Evolutionary conservation across 345 rosid species (phyloP).

Genomic region (Acer yangbiense): DNA sequence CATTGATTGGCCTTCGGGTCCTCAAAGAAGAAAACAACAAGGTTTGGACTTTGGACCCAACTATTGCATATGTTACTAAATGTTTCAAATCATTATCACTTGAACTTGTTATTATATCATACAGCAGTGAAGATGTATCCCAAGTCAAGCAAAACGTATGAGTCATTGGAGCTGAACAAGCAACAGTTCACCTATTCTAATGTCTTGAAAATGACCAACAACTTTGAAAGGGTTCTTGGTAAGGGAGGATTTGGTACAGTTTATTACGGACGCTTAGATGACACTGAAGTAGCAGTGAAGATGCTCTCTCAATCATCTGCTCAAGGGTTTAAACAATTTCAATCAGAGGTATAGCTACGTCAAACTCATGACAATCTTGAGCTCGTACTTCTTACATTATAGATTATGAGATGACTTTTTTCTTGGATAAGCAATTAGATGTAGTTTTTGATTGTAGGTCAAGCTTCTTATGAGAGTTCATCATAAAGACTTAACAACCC

Average conservation of each 20-base stretch:
- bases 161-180: not conserved
- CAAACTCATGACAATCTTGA: not conserved
- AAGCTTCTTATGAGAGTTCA: constrained; percentile 58
- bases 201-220: constrained; percentile 18
- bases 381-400: not conserved
- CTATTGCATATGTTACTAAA: no score
- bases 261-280: constrained; percentile 39
- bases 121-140: not conserved
- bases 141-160: not conserved
- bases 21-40: constrained; percentile 28
- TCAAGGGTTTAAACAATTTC: constrained; percentile 50
- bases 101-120: not conserved
- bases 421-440: not conserved
- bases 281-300: constrained; percentile 50
- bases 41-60: constrained; percentile 15
- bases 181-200: constrained; percentile 35
- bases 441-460: constrained; percentile 29
- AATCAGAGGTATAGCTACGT: constrained; percentile 45
- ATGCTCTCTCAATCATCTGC: constrained; percentile 47
- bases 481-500: constrained; percentile 49
- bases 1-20: constrained; percentile 18
- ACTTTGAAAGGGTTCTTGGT: constrained; percentile 10
- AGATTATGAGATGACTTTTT: not conserved
- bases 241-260: constrained; percentile 40
- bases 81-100: no score